Conservation (phyloP, 331 rosid genomes). For the Pyracantha coccinea region DNA sequence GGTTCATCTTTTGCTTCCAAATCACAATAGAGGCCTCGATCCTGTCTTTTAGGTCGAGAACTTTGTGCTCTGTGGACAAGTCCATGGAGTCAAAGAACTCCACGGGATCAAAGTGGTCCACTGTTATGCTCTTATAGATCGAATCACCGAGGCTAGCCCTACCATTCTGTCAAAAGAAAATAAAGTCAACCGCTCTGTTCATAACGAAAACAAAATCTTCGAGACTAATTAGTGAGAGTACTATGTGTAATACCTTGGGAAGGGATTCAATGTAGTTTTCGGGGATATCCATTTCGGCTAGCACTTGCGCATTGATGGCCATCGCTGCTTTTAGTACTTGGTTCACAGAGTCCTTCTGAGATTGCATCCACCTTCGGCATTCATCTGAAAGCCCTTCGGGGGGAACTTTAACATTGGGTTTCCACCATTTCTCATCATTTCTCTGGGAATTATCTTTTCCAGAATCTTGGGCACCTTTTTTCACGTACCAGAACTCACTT, state of each 20-base stretch:
- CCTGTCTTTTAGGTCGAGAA: slow-evolving; percentile 72
- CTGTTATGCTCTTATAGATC: slow-evolving; percentile 61
- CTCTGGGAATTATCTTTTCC: slow-evolving; percentile 28
- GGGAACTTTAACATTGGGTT: slow-evolving; percentile 65
- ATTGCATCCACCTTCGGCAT: slow-evolving; percentile 52
- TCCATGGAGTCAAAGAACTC: slow-evolving; percentile 45
- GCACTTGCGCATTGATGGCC: slow-evolving; percentile 85
- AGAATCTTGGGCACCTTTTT: slow-evolving; percentile 38
- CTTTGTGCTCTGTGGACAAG: slow-evolving; percentile 58
- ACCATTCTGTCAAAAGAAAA: slow-evolving; percentile 50
- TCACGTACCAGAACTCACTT: slow-evolving; percentile 78
- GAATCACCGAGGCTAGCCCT: slow-evolving; percentile 77
- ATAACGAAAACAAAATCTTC: neutral
- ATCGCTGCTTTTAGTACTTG: slow-evolving; percentile 93
- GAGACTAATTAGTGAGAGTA: neutral
- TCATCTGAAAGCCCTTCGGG: slow-evolving; percentile 54
- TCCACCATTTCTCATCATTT: slow-evolving; percentile 87
- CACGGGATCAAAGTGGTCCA: slow-evolving; percentile 45
- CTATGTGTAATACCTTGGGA: slow-evolving; percentile 44
- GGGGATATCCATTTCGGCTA: slow-evolving; percentile 75
- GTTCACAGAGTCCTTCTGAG: slow-evolving; percentile 59
- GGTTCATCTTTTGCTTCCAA: slow-evolving; percentile 87
- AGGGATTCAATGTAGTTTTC: slow-evolving; percentile 85
- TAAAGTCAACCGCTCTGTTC: neutral
- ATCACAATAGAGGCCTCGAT: slow-evolving; percentile 86